A percentile compares a stretch with the other conserved stretches of the same genome.
These are phyloP conservation scores for Xylaria sp. DNA, from an alignment of 2,329 filamentous ascomycete species.

Conservation along the genomic window DNA sequence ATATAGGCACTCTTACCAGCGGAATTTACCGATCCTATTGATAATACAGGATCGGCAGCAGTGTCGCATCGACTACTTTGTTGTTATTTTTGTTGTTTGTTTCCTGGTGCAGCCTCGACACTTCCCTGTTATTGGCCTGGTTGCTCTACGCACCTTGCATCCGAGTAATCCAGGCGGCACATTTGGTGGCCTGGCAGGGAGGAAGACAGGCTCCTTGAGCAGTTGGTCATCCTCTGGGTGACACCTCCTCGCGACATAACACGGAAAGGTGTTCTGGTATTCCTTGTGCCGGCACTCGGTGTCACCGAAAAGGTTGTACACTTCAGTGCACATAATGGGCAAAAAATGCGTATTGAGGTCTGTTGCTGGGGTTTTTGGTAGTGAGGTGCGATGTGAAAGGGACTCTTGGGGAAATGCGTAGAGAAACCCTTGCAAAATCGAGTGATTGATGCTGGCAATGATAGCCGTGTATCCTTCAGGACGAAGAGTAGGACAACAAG, in stretches of 20 bases:
- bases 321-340: slow-evolving; percentile 50
- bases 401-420: not conserved
- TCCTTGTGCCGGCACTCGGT: slow-evolving; percentile 47
- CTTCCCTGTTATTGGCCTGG: slow-evolving; percentile 39
- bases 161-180: slow-evolving; percentile 38
- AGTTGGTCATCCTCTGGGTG: slow-evolving; percentile 37
- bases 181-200: slow-evolving; percentile 40
- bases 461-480: not conserved
- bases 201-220: slow-evolving; percentile 41
- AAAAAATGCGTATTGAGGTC: not conserved
- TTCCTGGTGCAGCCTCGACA: slow-evolving; percentile 37
- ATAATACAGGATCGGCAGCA: not conserved
- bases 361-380: not conserved
- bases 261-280: slow-evolving; percentile 53
- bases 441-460: not conserved
- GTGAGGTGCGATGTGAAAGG: not conserved
- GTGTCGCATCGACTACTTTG: not conserved
- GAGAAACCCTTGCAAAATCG: not conserved
- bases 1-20: slow-evolving; percentile 17
- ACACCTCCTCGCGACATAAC: slow-evolving; percentile 44
- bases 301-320: slow-evolving; percentile 45
- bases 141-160: slow-evolving; percentile 40
- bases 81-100: not conserved
- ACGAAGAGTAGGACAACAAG: not conserved
- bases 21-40: not conserved